Base-by-base conservation (phyloP, 108 stramenopile species). In the Cyclotella choctawhatcheeana region DNA sequence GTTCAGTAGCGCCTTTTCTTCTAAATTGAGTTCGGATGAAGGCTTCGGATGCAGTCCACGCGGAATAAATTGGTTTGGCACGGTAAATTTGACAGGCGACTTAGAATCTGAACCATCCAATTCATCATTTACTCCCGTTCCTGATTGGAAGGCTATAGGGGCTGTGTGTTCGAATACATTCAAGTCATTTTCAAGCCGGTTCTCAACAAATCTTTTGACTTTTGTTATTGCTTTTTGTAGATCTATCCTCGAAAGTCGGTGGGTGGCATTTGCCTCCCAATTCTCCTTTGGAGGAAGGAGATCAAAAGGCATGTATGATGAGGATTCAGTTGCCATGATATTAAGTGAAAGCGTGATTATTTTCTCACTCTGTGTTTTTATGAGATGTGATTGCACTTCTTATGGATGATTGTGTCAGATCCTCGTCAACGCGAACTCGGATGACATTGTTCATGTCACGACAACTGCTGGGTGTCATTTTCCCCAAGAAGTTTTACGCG, bases 91-190 rank as follows among this genome's bases (percentile, higher is more conserved):
- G 0, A 85, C 84, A 4, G 84, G 58, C 3, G 56, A 58, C 35
- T 82, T 80, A 2, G 69, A 64, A 20, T 82, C 81, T 16, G 81
- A 67, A 5, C 79, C 81, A 73, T 85, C 84, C 4, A 85, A 64
- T 47, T 85, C 81, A 53, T 85, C 84, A 43, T 81, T 85, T 17
- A 85, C 81, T n/a, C 81, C 84, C 0, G 82, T 83, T 2, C 75
- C 75, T 18, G 43, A 31, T 27, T 51, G 22, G 55, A 82, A 85
- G 8, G 84, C 81, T 14, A 85, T 63, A 2, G 84, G 84, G 0
- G 80, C 22, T 24, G 83, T 67, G 62, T 81, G 80, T 79, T 83
- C 78, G 30, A 82, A 71, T 14, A 85, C 27, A 25, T 85, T 76
- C 3, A 85, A 52, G 30, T 85, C 81, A 26, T 14, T 52, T 50